Evolutionary conservation across 768 basidiomycete genomes (phyloP).

Genomic region (Hortiboletus campestris): DNA sequence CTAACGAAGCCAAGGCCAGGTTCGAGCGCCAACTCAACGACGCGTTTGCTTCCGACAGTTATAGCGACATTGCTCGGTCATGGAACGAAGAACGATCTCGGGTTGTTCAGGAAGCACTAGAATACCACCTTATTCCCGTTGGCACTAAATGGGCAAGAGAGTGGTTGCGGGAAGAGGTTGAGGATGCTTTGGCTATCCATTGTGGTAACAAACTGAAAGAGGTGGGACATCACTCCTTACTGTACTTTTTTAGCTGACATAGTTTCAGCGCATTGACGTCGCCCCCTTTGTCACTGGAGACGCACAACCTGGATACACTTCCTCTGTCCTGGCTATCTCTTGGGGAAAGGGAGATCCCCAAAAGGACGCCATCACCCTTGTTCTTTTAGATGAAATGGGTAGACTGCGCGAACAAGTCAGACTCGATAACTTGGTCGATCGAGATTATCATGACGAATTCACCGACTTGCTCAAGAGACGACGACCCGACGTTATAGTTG

Average conservation of each 20-base stretch:
- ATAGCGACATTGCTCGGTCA: conserved; percentile 78
- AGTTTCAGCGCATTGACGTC: conserved; percentile 71
- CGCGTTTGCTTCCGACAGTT: conserved; percentile 81
- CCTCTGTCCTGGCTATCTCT: conserved; percentile 85
- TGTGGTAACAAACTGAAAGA: conserved; percentile 68
- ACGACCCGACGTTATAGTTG: conserved; percentile 82
- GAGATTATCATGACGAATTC: conserved; percentile 69
- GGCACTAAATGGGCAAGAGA: conserved; percentile 89
- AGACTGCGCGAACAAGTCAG: conserved; percentile 87
- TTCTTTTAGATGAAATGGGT: conserved; percentile 86
- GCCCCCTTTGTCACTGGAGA: conserved; percentile 65
- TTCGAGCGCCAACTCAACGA: conserved; percentile 77
- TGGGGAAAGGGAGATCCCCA: conserved; percentile 95
- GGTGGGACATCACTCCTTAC: conserved; percentile 44
- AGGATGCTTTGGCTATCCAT: conserved; percentile 71
- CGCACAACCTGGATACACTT: conserved; percentile 66
- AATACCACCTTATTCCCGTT: conserved; percentile 78
- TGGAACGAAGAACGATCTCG: conserved; percentile 89
- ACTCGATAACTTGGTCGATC: conserved; percentile 82
- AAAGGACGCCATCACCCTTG: conserved; percentile 82
- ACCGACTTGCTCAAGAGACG: conserved; percentile 77
- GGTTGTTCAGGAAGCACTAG: conserved; percentile 75
- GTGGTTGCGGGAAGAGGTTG: conserved; percentile 85
- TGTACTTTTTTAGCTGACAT: conserved; percentile 13
- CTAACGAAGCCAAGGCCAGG: conserved; percentile 55